phyloP scores from a whole-genome alignment of 495 filamentous ascomycete species.

The Copromyces sp. region DNA sequence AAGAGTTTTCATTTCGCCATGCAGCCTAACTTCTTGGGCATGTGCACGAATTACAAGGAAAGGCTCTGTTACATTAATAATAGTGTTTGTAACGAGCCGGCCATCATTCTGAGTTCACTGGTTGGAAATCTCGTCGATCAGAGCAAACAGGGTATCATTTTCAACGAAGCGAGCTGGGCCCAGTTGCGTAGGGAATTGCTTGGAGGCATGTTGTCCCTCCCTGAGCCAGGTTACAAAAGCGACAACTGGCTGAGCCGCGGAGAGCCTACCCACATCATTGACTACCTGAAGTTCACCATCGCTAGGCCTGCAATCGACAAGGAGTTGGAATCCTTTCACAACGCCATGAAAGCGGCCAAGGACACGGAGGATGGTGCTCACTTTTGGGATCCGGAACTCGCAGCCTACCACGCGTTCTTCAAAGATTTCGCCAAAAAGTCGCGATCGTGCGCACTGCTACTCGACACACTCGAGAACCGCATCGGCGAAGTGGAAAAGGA shows the following conservation, averaged over 20 bases:
- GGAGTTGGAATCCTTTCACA: conserved; percentile 37
- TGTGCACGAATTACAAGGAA: conserved; percentile 67
- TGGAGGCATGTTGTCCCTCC: conserved; percentile 23
- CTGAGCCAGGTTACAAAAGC: conserved; percentile 31
- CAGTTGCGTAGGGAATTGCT: conserved; percentile 35
- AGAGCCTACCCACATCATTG: conserved; percentile 52
- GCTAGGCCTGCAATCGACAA: conserved; percentile 40
- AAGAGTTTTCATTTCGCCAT: conserved; percentile 57
- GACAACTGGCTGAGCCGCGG: conserved; percentile 23
- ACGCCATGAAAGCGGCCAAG: conserved; percentile 23
- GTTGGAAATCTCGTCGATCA: conserved; percentile 75
- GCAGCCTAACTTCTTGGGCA: conserved; percentile 55
- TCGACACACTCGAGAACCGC: conserved; percentile 24
- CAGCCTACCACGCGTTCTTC: conserved; percentile 31
- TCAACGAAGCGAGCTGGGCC: conserved; percentile 48
- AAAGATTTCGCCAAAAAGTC: conserved; percentile 14
- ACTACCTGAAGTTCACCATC: conserved; percentile 60
- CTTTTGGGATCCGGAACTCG: conserved; percentile 41
- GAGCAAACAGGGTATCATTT: conserved; percentile 65
- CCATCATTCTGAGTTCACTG: conserved; percentile 54
- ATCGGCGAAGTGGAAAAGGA: conserved; percentile 20
- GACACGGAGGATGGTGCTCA: conserved; percentile 6
- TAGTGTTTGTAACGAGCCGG: conserved; percentile 42
- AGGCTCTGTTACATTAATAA: conserved; percentile 53
- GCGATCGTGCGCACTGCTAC: conserved; percentile 16